phyloP scores from a whole-genome alignment of 208 protist genomes.

The Acanthamoeba polyphaga region DNA sequence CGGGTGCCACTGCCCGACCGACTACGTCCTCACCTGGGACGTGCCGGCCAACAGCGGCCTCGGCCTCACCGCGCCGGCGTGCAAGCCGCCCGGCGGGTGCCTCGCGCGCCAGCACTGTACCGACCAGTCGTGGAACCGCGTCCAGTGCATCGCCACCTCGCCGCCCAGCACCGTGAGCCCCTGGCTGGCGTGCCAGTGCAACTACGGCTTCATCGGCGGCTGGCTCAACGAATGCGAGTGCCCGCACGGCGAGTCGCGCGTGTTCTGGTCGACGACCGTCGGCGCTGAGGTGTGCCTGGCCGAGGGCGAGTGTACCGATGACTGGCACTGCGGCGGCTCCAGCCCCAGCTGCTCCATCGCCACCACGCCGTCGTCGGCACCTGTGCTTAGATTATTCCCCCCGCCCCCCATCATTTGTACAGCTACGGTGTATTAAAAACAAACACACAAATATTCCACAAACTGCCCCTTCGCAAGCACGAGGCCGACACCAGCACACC shows the following conservation, averaged over 20 bases:
- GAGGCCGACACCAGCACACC: too few relatives aligned
- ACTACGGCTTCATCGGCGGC: constrained; percentile 31
- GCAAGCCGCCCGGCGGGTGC: background rate
- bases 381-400: too few relatives aligned
- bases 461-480: too few relatives aligned
- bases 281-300: constrained; percentile 13
- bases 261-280: constrained; percentile 9
- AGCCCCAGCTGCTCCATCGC: too few relatives aligned
- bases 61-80: background rate
- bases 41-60: background rate
- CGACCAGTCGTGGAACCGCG: background rate
- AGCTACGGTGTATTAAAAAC: too few relatives aligned
- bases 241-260: background rate
- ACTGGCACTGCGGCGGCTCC: background rate
- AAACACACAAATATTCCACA: too few relatives aligned
- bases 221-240: background rate
- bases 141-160: background rate
- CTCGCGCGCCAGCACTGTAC: background rate
- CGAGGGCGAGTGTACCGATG: background rate
- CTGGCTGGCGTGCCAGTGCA: constrained; percentile 16
- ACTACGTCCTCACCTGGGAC: background rate
- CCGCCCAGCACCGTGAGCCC: background rate
- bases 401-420: too few relatives aligned
- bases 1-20: background rate
- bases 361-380: too few relatives aligned